These are phyloP conservation scores for Hydrangea macrophylla DNA, from an alignment of 148 eudicot genomes.

Conservation along the genomic window DNA sequence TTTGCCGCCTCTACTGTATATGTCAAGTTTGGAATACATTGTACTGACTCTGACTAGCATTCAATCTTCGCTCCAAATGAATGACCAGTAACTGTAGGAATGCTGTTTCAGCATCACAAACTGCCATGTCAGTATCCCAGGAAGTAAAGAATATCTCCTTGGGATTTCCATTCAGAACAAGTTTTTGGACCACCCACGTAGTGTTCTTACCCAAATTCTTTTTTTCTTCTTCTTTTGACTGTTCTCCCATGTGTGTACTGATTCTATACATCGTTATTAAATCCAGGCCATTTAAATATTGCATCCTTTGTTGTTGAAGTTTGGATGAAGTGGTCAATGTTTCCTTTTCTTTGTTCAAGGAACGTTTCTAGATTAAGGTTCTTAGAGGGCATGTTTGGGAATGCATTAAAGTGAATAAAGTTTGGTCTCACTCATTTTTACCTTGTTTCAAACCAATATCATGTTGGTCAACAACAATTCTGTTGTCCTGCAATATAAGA, in stretches of 20 bases:
- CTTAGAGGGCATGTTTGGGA: too few relatives aligned
- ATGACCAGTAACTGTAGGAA: neutral
- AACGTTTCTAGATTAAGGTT: neutral
- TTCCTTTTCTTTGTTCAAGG: neutral
- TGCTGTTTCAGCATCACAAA: constrained; percentile 3
- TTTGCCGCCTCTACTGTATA: neutral
- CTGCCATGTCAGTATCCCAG: neutral
- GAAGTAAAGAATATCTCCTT: neutral
- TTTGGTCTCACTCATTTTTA: too few relatives aligned
- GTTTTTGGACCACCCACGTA: neutral
- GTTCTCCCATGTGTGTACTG: neutral
- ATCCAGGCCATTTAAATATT: neutral
- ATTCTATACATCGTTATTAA: neutral
- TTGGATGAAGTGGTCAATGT: neutral
- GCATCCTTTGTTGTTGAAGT: neutral
- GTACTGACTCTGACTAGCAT: neutral
- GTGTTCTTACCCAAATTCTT: neutral
- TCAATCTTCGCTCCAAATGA: neutral
- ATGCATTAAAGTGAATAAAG: too few relatives aligned
- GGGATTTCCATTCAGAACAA: neutral
- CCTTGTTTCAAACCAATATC: too few relatives aligned
- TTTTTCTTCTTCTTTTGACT: neutral
- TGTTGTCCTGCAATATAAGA: too few relatives aligned
- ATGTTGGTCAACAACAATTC: too few relatives aligned
- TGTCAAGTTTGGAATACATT: neutral